Evolutionary conservation across 2,329 filamentous ascomycete genomes (phyloP).

Genomic region (Berkeleyomyces rouxiae): DNA sequence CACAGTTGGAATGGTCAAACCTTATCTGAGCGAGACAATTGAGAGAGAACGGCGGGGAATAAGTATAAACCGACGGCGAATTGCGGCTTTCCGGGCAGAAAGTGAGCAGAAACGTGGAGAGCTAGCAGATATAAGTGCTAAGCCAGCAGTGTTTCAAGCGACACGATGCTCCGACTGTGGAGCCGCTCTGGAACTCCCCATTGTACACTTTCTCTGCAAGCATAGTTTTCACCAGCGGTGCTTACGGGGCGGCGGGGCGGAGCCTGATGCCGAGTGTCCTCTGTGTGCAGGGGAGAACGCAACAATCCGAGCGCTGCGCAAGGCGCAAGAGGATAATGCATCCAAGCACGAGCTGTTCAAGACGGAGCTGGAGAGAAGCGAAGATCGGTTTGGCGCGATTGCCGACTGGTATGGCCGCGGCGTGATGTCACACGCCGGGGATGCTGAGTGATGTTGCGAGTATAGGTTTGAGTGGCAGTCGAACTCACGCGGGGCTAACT

Average conservation of each 20-base stretch:
- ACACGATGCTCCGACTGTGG: constrained; percentile 76
- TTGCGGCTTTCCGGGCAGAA: constrained; percentile 67
- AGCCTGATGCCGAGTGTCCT: constrained; percentile 62
- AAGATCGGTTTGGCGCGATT: constrained; percentile 76
- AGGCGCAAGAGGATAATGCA: constrained; percentile 71
- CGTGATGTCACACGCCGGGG: constrained; percentile 50
- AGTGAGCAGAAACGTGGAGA: constrained; percentile 66
- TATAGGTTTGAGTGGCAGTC: not conserved
- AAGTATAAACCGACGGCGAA: constrained; percentile 58
- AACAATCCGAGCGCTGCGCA: constrained; percentile 72
- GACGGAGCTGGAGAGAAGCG: constrained; percentile 57
- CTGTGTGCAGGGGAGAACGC: constrained; percentile 71
- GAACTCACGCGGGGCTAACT: not conserved
- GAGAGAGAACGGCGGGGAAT: constrained; percentile 80
- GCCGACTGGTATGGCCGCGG: constrained; percentile 91
- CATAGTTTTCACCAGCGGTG: constrained; percentile 93
- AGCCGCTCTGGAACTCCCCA: constrained; percentile 64
- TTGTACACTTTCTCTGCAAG: constrained; percentile 91
- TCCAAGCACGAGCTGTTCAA: constrained; percentile 80
- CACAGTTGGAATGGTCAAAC: constrained; percentile 94
- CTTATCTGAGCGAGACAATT: constrained; percentile 78
- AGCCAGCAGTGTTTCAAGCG: constrained; percentile 79
- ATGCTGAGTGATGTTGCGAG: constrained; percentile 6
- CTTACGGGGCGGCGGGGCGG: constrained; percentile 34
- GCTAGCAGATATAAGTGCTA: constrained; percentile 56